phyloP scores from a whole-genome alignment of 352 stramenopile genomes.

The Globisporangium okanoganense region DNA sequence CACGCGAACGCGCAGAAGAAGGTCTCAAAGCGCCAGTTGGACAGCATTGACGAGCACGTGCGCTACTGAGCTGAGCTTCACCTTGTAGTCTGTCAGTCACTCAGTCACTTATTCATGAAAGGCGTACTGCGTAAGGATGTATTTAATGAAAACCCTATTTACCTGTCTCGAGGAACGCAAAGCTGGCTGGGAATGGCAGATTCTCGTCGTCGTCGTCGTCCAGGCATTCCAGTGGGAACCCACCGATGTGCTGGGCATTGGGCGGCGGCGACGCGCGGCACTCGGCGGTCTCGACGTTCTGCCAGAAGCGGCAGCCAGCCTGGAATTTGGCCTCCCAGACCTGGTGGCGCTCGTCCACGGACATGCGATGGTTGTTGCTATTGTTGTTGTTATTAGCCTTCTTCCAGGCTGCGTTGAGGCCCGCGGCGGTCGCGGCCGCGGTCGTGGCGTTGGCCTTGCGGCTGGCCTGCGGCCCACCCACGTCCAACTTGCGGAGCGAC shows the following conservation, averaged over 20 bases:
- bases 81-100: neutral
- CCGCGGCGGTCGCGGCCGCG: conserved; percentile 13
- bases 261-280: conserved; percentile 30
- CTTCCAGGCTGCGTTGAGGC: conserved; percentile 26
- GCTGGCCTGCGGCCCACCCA: conserved; percentile 2
- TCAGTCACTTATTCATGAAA: neutral
- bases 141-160: conserved; percentile 1
- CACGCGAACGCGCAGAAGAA: neutral
- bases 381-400: too few relatives aligned
- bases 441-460: conserved; percentile 21
- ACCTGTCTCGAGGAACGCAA: conserved; percentile 53
- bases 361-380: conserved; percentile 8
- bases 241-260: conserved; percentile 7
- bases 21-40: neutral
- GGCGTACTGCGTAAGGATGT: neutral
- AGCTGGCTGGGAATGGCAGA: conserved; percentile 50
- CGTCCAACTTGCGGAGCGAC: conserved; percentile 45
- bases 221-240: conserved; percentile 12
- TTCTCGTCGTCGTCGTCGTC: conserved; percentile 27
- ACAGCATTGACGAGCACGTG: conserved; percentile 6
- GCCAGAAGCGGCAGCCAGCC: conserved; percentile 74
- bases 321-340: conserved; percentile 62
- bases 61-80: neutral
- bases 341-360: conserved; percentile 28
- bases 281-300: conserved; percentile 65